Evolutionary conservation across 768 basidiomycete species (phyloP).

Genomic region (Cystofilobasidium capitatum): DNA sequence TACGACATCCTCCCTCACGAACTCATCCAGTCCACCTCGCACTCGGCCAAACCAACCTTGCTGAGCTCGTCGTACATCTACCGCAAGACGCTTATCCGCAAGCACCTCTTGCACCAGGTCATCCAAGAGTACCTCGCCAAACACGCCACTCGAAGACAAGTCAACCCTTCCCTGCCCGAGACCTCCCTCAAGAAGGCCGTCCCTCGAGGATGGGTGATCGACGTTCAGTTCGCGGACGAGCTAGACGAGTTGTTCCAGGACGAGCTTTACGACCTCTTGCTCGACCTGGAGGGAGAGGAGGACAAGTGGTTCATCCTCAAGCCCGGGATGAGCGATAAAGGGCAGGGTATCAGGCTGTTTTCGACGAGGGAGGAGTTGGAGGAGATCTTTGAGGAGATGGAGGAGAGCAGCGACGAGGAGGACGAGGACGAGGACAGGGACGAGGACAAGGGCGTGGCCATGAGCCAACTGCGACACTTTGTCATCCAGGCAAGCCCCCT

Average conservation of each 20-base stretch:
- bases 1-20: slow-evolving; percentile 80
- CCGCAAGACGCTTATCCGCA: slow-evolving; percentile 79
- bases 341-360: slow-evolving; percentile 88
- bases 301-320: slow-evolving; percentile 85
- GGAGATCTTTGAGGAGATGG: slow-evolving; percentile 36
- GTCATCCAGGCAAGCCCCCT: slow-evolving; percentile 67
- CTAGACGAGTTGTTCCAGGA: slow-evolving; percentile 87
- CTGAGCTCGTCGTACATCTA: slow-evolving; percentile 78
- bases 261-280: slow-evolving; percentile 72
- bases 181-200: slow-evolving; percentile 50
- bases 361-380: slow-evolving; percentile 61
- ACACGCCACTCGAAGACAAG: slow-evolving; percentile 29
- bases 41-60: slow-evolving; percentile 43
- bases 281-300: slow-evolving; percentile 36
- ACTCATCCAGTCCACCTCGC: slow-evolving; percentile 44
- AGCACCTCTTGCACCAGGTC: slow-evolving; percentile 32
- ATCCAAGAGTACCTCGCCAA: slow-evolving; percentile 56
- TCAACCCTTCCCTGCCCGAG: slow-evolving; percentile 35
- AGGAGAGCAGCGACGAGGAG: not conserved
- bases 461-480: slow-evolving; percentile 86
- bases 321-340: slow-evolving; percentile 93
- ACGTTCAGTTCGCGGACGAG: slow-evolving; percentile 83
- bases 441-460: slow-evolving; percentile 49
- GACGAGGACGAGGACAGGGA: slow-evolving; percentile 33
- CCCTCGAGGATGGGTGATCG: slow-evolving; percentile 72